Percentiles rank a stretch among this genome's conserved stretches.
Evolutionary conservation across 192 early-diverging fungal species (phyloP).

Genomic region (Kappamyces sp.): DNA sequence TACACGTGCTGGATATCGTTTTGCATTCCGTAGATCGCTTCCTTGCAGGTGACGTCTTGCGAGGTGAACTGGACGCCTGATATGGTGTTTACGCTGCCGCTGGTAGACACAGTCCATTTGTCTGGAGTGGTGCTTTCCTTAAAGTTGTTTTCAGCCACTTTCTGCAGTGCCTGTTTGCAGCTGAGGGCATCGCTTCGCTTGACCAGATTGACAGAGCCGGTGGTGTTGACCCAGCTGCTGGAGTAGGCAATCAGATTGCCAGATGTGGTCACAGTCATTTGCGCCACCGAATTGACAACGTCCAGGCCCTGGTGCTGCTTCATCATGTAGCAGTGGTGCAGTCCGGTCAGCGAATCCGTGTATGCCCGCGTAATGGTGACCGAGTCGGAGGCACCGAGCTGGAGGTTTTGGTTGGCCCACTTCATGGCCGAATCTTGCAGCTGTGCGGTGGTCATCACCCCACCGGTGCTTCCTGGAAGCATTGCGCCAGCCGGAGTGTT

Average conservation of each 20-base stretch:
- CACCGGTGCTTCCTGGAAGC: no score
- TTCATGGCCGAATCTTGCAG: no score
- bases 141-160: slow-evolving; percentile 2
- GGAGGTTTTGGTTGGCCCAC: no score
- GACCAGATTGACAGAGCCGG: not conserved
- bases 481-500: no score
- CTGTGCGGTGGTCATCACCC: no score
- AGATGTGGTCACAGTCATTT: slow-evolving; percentile 1
- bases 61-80: not conserved
- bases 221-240: slow-evolving; percentile 13
- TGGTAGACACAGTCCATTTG: slow-evolving; percentile 4
- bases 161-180: not conserved
- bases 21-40: slow-evolving; percentile 12
- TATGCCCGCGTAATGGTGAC: no score
- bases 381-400: no score
- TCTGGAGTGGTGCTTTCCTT: not conserved
- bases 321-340: slow-evolving; percentile 10
- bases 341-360: not conserved
- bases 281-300: slow-evolving; percentile 10
- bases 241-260: slow-evolving; percentile 4
- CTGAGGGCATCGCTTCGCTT: not conserved
- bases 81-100: not conserved
- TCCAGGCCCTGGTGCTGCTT: slow-evolving; percentile 8
- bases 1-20: not conserved
- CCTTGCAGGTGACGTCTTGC: slow-evolving; percentile 5